Base-by-base conservation (phyloP, 805 yeast species). In the Teunomyces cretensis region DNA sequence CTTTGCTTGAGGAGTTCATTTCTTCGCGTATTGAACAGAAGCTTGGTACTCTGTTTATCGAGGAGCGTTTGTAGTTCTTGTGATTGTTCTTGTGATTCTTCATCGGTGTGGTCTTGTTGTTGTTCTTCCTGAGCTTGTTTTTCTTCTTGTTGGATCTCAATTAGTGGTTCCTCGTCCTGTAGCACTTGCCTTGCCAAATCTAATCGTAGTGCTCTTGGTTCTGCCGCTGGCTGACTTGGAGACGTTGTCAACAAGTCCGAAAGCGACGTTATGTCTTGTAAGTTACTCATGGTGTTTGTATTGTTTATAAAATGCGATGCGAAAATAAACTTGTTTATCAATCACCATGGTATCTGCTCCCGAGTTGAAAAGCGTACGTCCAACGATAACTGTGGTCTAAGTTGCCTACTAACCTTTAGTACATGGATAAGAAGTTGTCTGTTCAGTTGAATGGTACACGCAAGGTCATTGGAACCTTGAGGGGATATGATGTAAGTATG, bases 391-490 rank as follows among this genome's bases (percentile, higher is more conserved):
- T n/a, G n/a, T n/a, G n/a, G n/a, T n/a, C n/a, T n/a, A n/a, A n/a
- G n/a, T 19, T 19, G 22, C 41, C 46, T 52, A 64, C 67, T 54
- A 54, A 61, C 64, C 11, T 28, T 30, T 51, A 85, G 84, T 89
- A 88, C 61, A 75, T 88, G 79, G 91, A 87, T 59, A 88, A 87
- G 65, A 79, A 80, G 56, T 74, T 92, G 22, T 72, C 81, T 11
- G 70, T 92, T 13, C 86, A 85, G 52, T 73, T 92, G 48, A 89
- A 88, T 62, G 95, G 96, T 1, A 68, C 86, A 11, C 75, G 97
- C 41, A 79, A 78, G 53, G 80, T 92, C 1, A 78, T 80, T n/a
- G 98, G 98, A 2, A 78, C 79, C 9, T 74, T 92, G 44, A 74
- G 88, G 55, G 98, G 98, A 2, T 92, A 82, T 62, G 98, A 92